Base-by-base conservation (phyloP, 768 basidiomycete genomes). In the Pholiota conissans region DNA sequence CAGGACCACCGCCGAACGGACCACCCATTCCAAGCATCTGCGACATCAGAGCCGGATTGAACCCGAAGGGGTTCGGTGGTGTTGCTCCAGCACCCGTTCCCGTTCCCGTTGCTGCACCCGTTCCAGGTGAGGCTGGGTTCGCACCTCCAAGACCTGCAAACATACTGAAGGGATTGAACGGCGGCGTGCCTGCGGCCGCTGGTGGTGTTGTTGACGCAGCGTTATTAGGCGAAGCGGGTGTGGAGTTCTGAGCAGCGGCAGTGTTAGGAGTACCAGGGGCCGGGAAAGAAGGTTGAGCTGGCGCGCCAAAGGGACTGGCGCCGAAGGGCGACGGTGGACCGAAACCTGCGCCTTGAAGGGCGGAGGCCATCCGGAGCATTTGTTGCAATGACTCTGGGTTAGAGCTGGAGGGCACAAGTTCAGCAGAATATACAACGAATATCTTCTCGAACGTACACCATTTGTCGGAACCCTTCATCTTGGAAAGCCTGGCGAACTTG, bases 401-500 rank as follows among this genome's bases (percentile, higher is more conserved):
- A 5, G 91, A 83, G 37, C 86, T 87, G 59, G 18, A 18, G 10
- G 29, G n/a, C 49, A 24, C 30, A n/a, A n/a, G n/a, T n/a, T n/a
- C n/a, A n/a, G n/a, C 20, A 9, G 22, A 18, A 20, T 54, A 32
- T 35, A 8, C 5, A 27, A 22, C 22, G 34, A 18, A 13, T 32
- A 32, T 32, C 30, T 32, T 32, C 30, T 6, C 30, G 30, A 32
- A 76, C 85, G 45, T 62, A 90, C 88, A 93, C 78, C 83, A 93
- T 83, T 61, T 87, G 77, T 45, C 91, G 76, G 68, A 93, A 92
- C 40, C 80, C 76, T 28, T 86, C 84, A 67, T 85, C 89, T 68
- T 89, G 87, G 73, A 93, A 90, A 46, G 91, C 78, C 58, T 88
- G 77, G 20, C 94, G 80, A 16, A 93, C 83, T 66, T 92, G 90